Conservation (phyloP, 164 flowering plant genomes). For the Platanus orientalis region DNA sequence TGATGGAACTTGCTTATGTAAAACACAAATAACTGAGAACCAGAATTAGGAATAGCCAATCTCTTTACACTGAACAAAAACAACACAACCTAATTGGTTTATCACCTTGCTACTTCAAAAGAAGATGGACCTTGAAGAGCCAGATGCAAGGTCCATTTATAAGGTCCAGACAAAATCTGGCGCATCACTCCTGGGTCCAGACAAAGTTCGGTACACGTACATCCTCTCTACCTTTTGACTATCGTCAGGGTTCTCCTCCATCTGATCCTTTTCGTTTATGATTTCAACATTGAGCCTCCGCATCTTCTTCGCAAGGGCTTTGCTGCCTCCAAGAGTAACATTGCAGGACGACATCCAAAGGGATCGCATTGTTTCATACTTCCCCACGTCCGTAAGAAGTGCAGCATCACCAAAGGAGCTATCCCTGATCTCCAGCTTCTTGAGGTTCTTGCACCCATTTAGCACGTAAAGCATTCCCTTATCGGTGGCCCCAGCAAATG, state of each 20-base stretch:
- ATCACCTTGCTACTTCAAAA: too few relatives aligned
- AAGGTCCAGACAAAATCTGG: conserved; percentile 71
- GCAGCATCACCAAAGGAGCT: conserved; percentile 79
- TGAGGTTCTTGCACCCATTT: conserved; percentile 79
- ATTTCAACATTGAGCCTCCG: conserved; percentile 85
- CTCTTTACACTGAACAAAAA: too few relatives aligned
- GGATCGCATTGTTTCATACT: conserved; percentile 99
- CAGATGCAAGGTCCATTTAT: conserved; percentile 16
- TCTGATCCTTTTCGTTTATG: conserved; percentile 56
- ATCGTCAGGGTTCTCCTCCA: conserved; percentile 29
- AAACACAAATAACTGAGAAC: too few relatives aligned
- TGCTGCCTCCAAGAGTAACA: conserved; percentile 81
- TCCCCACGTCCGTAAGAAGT: conserved; percentile 65
- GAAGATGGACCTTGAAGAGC: too few relatives aligned
- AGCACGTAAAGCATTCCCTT: conserved; percentile 78
- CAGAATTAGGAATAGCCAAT: too few relatives aligned
- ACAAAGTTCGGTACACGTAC: conserved; percentile 75
- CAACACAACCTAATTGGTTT: too few relatives aligned
- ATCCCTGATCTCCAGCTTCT: conserved; percentile 84
- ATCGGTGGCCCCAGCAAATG: conserved; percentile 84
- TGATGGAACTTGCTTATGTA: too few relatives aligned
- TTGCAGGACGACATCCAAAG: conserved; percentile 99
- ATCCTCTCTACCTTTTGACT: conserved; percentile 59
- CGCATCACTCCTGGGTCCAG: conserved; percentile 63
- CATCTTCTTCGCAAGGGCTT: conserved; percentile 61